These are phyloP conservation scores for Trypanosoma caninum DNA, from an alignment of 208 protist genomes.

Conservation along the genomic window DNA sequence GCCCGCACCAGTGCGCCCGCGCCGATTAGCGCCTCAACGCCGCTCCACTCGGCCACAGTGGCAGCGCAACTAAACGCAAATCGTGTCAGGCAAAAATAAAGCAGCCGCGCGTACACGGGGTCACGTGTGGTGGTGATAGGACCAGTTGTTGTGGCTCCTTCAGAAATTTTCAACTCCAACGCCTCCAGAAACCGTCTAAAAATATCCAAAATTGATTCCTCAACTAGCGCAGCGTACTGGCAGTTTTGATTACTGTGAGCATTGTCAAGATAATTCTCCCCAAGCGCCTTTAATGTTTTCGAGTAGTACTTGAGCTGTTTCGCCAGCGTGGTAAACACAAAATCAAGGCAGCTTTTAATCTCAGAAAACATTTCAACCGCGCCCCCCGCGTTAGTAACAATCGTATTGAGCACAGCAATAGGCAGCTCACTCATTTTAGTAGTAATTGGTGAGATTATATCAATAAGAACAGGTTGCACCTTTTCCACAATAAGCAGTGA, in stretches of 20 bases:
- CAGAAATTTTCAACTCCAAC: conserved; percentile 8
- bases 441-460: conserved; percentile 45
- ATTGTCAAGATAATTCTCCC: conserved; percentile 62
- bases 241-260: conserved; percentile 34
- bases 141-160: neutral
- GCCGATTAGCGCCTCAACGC: conserved; percentile 1
- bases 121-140: neutral
- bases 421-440: conserved; percentile 39
- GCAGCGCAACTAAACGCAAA: conserved; percentile 24
- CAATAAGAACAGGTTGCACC: conserved; percentile 71
- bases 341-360: conserved; percentile 22
- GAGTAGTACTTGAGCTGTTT: conserved; percentile 55
- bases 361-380: neutral
- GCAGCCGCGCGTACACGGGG: neutral
- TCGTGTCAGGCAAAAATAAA: conserved; percentile 25
- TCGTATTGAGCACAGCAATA: conserved; percentile 32
- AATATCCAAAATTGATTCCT: conserved; percentile 32
- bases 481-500: conserved; percentile 49
- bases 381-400: conserved; percentile 33
- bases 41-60: neutral
- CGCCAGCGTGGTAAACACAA: conserved; percentile 31
- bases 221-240: conserved; percentile 35
- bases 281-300: conserved; percentile 54
- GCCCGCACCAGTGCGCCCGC: conserved; percentile 6
- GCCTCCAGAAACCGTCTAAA: conserved; percentile 13